Percentiles rank a stretch among this genome's conserved stretches.
phyloP scores from a whole-genome alignment of 2,329 filamentous ascomycete genomes.

The Xylariomycetidae sp. region DNA sequence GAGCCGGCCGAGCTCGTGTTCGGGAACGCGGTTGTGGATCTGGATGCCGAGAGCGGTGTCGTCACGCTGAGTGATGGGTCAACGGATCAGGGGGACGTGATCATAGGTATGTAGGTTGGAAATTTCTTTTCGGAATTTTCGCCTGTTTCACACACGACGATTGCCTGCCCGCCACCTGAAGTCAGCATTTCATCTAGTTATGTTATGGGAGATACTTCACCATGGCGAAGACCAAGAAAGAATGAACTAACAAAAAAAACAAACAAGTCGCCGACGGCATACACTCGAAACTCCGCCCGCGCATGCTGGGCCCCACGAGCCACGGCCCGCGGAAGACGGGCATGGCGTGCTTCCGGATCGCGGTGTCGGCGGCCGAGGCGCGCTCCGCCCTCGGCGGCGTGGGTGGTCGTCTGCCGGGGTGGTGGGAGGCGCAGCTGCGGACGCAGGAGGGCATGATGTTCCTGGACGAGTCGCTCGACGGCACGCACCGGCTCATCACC shows the following conservation, averaged over 20 bases:
- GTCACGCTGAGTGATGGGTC: conserved; percentile 17
- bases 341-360: conserved; percentile 18
- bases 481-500: conserved; percentile 13
- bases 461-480: conserved; percentile 15
- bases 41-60: conserved; percentile 15
- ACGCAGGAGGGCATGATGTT: conserved; percentile 7
- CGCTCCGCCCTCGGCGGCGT: conserved; percentile 11
- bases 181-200: too few relatives aligned
- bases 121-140: too few relatives aligned
- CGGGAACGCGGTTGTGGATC: conserved; percentile 13
- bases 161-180: too few relatives aligned
- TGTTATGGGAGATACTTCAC: too few relatives aligned
- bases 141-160: too few relatives aligned
- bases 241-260: not conserved
- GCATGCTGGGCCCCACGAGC: conserved; percentile 10
- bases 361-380: conserved; percentile 13
- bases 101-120: too few relatives aligned
- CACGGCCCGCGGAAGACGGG: conserved; percentile 14
- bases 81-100: conserved; percentile 14
- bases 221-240: too few relatives aligned
- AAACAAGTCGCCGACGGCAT: conserved; percentile 18
- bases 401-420: conserved; percentile 10
- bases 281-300: conserved; percentile 17
- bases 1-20: conserved; percentile 12
- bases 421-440: conserved; percentile 15